A percentile compares a stretch with the other conserved stretches of the same genome.
Conservation (phyloP, 345 rosid species). For the Corchorus capsularis region DNA sequence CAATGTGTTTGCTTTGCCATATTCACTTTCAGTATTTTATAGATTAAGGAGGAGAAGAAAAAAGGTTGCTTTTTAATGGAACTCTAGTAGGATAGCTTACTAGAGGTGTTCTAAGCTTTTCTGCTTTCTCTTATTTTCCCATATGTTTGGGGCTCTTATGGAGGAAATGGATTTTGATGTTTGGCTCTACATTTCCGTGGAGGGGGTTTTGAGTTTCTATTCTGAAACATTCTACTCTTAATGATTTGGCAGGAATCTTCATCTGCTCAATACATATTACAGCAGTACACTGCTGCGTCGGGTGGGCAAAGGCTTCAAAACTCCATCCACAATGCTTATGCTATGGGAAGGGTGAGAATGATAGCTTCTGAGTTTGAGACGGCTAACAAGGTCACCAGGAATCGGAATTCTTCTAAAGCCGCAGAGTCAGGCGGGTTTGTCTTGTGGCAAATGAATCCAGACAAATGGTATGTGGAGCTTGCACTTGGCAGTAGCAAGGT, state of each 20-base stretch:
- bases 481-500: conserved; percentile 86
- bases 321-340: conserved; percentile 77
- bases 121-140: neutral
- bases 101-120: neutral
- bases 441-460: conserved; percentile 94
- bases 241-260: conserved; percentile 62
- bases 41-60: neutral
- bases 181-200: neutral
- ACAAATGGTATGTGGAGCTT: conserved; percentile 95
- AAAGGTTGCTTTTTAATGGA: neutral
- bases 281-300: conserved; percentile 87
- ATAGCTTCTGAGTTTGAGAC: conserved; percentile 83
- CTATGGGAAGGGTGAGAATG: conserved; percentile 93
- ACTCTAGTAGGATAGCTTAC: neutral
- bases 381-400: conserved; percentile 60
- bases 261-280: conserved; percentile 89
- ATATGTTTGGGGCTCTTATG: neutral
- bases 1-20: neutral
- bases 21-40: neutral
- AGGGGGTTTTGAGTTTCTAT: neutral
- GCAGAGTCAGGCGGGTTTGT: conserved; percentile 86
- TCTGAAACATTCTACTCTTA: neutral
- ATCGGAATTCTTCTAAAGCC: conserved; percentile 60
- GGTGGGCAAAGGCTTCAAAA: conserved; percentile 84
- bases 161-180: neutral